Conservation (phyloP, 1,284 basidiomycete species). For the Austroboletus novae-zelandiae region DNA sequence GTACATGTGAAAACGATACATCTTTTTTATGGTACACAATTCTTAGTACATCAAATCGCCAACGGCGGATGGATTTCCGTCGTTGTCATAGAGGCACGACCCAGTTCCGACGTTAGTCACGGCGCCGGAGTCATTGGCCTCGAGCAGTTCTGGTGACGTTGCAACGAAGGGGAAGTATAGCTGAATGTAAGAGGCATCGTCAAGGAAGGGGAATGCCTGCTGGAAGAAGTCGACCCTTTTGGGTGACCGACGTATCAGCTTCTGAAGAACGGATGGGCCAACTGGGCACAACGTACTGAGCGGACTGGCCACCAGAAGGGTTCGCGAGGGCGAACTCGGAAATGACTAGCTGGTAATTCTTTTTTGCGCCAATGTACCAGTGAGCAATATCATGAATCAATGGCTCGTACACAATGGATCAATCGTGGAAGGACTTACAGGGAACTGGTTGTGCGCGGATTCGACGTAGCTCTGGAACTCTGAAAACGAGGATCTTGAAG, state of each 20-base stretch:
- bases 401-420: not conserved
- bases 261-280: not conserved
- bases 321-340: conserved; percentile 34
- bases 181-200: conserved; percentile 25
- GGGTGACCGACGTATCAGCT: not conserved
- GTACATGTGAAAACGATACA: too few species aligned
- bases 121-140: conserved; percentile 12
- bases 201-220: conserved; percentile 33
- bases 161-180: conserved; percentile 39
- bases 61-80: conserved; percentile 22
- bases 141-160: conserved; percentile 25
- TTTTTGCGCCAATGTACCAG: not conserved
- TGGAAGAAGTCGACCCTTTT: conserved; percentile 31
- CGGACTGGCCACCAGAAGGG: conserved; percentile 33
- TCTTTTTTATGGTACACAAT: too few species aligned
- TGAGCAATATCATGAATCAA: conserved; percentile 6
- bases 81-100: conserved; percentile 30
- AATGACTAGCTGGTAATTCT: conserved; percentile 24
- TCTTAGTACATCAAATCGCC: conserved; percentile 21
- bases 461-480: conserved; percentile 30
- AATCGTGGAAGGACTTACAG: conserved; percentile 14
- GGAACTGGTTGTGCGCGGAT: conserved; percentile 29
- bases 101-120: conserved; percentile 19
- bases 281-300: conserved; percentile 25
- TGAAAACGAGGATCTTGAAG: conserved; percentile 20